Evolutionary conservation across 1,284 basidiomycete genomes (phyloP).

Genomic region (Cystobasidium slooffiae): DNA sequence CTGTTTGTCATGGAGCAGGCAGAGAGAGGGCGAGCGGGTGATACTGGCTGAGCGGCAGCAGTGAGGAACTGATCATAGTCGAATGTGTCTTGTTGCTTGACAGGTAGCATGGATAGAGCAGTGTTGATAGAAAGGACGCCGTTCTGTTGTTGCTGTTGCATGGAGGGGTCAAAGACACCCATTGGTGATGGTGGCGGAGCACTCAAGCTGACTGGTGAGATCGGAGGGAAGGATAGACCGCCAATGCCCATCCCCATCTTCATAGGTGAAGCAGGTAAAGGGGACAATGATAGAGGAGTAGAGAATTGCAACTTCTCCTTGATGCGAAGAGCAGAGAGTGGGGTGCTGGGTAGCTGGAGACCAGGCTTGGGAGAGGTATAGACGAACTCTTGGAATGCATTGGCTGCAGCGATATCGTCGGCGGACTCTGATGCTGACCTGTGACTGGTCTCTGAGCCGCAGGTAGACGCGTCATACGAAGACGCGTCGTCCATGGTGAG

Average conservation of each 20-base stretch:
- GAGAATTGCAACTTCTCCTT: not conserved
- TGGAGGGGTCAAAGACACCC: not conserved
- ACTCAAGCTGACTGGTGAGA: not conserved
- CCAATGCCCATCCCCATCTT: not conserved
- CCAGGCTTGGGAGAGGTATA: conserved; percentile 11
- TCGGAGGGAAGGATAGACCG: not conserved
- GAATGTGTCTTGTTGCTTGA: not conserved
- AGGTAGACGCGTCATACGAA: not conserved
- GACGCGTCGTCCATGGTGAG: conserved; percentile 9
- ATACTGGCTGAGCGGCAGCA: not conserved
- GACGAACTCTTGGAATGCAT: conserved; percentile 2
- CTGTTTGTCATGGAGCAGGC: conserved; percentile 2
- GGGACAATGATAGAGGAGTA: not conserved
- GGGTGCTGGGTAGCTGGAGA: not conserved
- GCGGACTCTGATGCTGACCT: not conserved
- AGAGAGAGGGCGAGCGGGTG: not conserved
- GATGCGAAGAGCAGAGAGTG: not conserved
- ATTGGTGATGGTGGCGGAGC: not conserved
- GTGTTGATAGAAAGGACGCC: not conserved
- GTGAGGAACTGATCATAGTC: conserved; percentile 1
- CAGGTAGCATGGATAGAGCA: not conserved
- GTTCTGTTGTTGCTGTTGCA: conserved; percentile 1
- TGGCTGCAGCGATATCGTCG: conserved; percentile 1
- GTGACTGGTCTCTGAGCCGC: not conserved
- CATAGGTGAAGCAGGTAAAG: not conserved